A percentile compares a stretch with the other conserved stretches of the same genome.
Conservation (phyloP, 2,329 filamentous ascomycete species). For the Seiridium cupressi region DNA sequence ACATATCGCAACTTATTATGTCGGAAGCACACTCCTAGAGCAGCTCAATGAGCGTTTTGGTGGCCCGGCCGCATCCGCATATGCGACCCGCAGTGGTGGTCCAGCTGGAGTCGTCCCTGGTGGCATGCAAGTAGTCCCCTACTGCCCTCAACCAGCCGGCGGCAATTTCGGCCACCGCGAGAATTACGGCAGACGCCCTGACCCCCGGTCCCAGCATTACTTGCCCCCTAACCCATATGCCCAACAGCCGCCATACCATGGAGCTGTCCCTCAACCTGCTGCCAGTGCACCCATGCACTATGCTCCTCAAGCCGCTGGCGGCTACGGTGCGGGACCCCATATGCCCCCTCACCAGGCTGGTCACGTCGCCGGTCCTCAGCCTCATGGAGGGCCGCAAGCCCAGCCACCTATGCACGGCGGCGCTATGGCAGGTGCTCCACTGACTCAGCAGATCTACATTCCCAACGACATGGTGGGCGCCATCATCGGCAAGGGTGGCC, state of each 20-base stretch:
- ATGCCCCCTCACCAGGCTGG: conserved; percentile 71
- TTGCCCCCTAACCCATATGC: conserved; percentile 76
- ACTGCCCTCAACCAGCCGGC: conserved; percentile 87
- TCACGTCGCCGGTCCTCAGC: conserved; percentile 60
- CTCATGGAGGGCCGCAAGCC: conserved; percentile 65
- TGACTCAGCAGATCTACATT: conserved; percentile 98
- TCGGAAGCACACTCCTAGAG: conserved; percentile 95
- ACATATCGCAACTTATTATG: conserved; percentile 98
- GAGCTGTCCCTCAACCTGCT: conserved; percentile 56
- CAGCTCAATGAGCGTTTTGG: conserved; percentile 96
- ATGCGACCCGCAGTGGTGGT: conserved; percentile 90
- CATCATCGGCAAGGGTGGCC: conserved; percentile 97
- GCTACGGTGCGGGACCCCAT: conserved; percentile 77
- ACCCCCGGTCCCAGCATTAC: conserved; percentile 71
- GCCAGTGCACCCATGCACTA: conserved; percentile 75
- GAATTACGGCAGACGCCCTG: conserved; percentile 72
- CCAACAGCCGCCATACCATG: conserved; percentile 66
- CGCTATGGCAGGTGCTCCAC: conserved; percentile 69
- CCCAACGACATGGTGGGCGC: conserved; percentile 99
- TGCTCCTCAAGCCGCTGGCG: conserved; percentile 68
- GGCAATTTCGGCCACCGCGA: conserved; percentile 92
- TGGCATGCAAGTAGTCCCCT: conserved; percentile 99
- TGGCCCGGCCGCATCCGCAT: conserved; percentile 93
- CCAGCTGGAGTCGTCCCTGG: conserved; percentile 92
- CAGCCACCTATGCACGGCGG: conserved; percentile 68